Conservation (phyloP, 495 filamentous ascomycete genomes). For the Sporormia fimetaria region DNA sequence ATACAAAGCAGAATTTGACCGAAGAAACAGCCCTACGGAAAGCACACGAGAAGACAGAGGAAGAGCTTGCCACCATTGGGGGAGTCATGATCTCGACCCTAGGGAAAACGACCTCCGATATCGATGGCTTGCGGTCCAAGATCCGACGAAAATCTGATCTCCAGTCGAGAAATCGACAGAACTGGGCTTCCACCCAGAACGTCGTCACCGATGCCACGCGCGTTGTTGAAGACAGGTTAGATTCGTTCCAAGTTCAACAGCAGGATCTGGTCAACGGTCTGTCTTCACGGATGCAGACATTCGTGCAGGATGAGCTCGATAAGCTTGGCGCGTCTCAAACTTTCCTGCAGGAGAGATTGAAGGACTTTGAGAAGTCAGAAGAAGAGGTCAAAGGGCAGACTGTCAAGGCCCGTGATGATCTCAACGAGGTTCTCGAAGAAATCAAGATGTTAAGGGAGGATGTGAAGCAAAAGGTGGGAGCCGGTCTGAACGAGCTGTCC, state of each 20-base stretch:
- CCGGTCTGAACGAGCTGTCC: conserved; percentile 74
- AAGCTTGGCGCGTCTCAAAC: conserved; percentile 54
- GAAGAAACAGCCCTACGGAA: conserved; percentile 71
- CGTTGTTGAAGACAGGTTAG: conserved; percentile 61
- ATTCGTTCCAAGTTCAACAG: conserved; percentile 58
- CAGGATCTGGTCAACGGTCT: conserved; percentile 53
- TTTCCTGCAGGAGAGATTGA: conserved; percentile 55
- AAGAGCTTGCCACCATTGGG: conserved; percentile 57
- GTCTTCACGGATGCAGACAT: conserved; percentile 56
- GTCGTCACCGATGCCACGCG: conserved; percentile 64
- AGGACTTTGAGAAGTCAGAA: conserved; percentile 54
- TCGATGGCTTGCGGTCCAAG: conserved; percentile 71
- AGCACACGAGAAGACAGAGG: conserved; percentile 80
- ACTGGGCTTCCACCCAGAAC: conserved; percentile 63
- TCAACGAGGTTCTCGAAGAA: conserved; percentile 83
- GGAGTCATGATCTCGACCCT: conserved; percentile 64
- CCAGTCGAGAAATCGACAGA: conserved; percentile 63
- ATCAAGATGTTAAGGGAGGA: conserved; percentile 79
- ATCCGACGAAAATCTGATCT: conserved; percentile 70
- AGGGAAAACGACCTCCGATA: conserved; percentile 62
- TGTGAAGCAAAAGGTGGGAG: conserved; percentile 73
- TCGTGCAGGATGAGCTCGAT: conserved; percentile 59
- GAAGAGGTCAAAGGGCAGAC: conserved; percentile 56
- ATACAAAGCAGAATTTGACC: conserved; percentile 60
- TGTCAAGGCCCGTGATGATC: conserved; percentile 62